Conservation (phyloP, 768 basidiomycete species). For the Hygrocybe coccinea region DNA sequence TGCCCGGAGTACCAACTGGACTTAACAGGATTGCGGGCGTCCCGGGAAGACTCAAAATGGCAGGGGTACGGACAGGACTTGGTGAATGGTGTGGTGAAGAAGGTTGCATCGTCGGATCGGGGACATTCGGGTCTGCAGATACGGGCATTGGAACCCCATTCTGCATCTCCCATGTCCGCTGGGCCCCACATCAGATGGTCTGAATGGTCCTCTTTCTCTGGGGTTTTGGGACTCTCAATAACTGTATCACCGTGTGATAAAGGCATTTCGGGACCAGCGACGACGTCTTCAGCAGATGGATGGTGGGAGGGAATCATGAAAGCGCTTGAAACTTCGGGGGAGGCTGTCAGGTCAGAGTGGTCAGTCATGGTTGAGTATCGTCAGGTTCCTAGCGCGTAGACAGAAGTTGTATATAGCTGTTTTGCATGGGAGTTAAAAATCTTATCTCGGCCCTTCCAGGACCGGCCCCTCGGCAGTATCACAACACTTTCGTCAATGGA, state of each 20-base stretch:
- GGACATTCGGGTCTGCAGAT: constrained; percentile 36
- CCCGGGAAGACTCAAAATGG: constrained; percentile 12
- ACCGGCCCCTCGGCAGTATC: constrained; percentile 32
- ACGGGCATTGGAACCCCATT: constrained; percentile 35
- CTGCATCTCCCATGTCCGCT: background rate
- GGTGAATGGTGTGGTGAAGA: background rate
- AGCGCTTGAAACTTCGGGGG: too few relatives aligned
- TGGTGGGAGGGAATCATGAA: too few relatives aligned
- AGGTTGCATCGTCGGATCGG: constrained; percentile 31
- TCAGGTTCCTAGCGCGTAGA: background rate
- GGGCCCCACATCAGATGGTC: background rate
- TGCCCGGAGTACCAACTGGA: constrained; percentile 21
- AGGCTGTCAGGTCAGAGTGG: too few relatives aligned
- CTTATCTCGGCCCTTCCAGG: constrained; percentile 30
- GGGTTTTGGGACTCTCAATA: background rate
- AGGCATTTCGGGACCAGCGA: too few relatives aligned
- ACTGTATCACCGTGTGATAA: too few relatives aligned
- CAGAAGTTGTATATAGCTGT: background rate
- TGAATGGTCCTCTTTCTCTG: background rate
- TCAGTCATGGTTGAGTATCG: too few relatives aligned
- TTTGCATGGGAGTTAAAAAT: constrained; percentile 8
- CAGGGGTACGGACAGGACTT: constrained; percentile 8
- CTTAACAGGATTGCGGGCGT: constrained; percentile 19
- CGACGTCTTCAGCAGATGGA: too few relatives aligned
- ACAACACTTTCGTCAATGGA: background rate